Conservation (phyloP, 2,329 filamentous ascomycete species). For the Aspergillus calidoustus region DNA sequence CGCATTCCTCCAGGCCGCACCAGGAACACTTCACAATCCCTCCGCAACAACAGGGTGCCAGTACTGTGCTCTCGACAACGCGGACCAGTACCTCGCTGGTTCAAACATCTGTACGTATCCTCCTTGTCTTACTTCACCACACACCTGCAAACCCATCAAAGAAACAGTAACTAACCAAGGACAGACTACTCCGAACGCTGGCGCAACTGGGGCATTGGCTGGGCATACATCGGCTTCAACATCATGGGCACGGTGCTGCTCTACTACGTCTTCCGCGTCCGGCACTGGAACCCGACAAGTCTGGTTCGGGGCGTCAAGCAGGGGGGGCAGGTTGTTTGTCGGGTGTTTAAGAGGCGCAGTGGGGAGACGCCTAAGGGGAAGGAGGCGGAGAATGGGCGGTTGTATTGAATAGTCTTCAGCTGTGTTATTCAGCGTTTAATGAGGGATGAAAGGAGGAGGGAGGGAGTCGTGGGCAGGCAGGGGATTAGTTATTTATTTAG, state of each 20-base stretch:
- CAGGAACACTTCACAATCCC: conserved; percentile 60
- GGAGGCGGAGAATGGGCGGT: conserved; percentile 37
- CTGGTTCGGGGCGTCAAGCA: conserved; percentile 30
- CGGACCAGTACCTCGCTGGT: conserved; percentile 47
- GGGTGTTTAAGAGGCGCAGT: conserved; percentile 38
- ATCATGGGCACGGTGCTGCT: conserved; percentile 58
- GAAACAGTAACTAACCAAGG: conserved; percentile 3
- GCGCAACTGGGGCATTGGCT: conserved; percentile 70
- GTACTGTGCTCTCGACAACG: conserved; percentile 48
- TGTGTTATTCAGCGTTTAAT: neutral
- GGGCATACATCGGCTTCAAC: conserved; percentile 64
- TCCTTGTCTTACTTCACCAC: neutral
- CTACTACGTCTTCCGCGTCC: conserved; percentile 55
- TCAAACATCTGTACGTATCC: conserved; percentile 49
- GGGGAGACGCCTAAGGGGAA: conserved; percentile 35
- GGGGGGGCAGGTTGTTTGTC: conserved; percentile 31
- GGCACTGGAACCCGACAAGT: conserved; percentile 47
- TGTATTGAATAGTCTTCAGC: conserved; percentile 17
- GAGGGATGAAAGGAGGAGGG: neutral
- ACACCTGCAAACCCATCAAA: neutral
- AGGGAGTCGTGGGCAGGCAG: neutral
- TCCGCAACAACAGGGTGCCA: conserved; percentile 57
- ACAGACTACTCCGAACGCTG: conserved; percentile 62
- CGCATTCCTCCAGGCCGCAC: conserved; percentile 53
- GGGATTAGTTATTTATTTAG: neutral